Conservation (phyloP, 352 stramenopile species). For the Globisporangium heterothallicum region DNA sequence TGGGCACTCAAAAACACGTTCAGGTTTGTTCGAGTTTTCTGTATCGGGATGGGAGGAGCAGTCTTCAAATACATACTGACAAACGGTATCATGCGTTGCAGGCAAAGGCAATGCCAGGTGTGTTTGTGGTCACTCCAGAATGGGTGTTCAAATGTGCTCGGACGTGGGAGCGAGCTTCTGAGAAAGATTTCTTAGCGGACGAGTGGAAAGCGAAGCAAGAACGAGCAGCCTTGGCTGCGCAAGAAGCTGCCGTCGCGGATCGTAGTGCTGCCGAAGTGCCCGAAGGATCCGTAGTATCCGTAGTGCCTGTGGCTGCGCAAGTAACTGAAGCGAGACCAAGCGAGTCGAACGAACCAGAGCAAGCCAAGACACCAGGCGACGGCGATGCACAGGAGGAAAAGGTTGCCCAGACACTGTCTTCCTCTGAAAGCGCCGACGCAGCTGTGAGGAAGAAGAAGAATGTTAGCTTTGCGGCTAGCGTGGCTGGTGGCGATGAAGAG, state of each 20-base stretch:
- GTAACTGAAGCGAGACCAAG: background rate
- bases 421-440: constrained; percentile 16
- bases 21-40: constrained; percentile 23
- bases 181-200: constrained; percentile 67
- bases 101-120: constrained; percentile 51
- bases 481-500: constrained; percentile 25
- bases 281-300: background rate
- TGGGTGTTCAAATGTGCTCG: constrained; percentile 79
- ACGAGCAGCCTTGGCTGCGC: constrained; percentile 2
- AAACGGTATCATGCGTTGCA: constrained; percentile 15
- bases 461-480: constrained; percentile 52
- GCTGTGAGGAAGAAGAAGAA: constrained; percentile 37
- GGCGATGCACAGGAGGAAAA: background rate
- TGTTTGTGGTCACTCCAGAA: constrained; percentile 66
- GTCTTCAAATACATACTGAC: background rate
- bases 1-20: constrained; percentile 79
- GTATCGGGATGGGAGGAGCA: background rate
- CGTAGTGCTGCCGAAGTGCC: background rate
- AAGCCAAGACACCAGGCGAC: background rate
- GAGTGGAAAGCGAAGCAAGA: constrained; percentile 48
- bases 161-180: constrained; percentile 52
- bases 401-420: background rate
- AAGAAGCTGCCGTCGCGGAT: constrained; percentile 16
- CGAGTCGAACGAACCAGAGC: background rate
- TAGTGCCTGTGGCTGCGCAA: background rate